Evolutionary conservation across 768 basidiomycete genomes (phyloP).

Genomic region (Amanita fuliginea): DNA sequence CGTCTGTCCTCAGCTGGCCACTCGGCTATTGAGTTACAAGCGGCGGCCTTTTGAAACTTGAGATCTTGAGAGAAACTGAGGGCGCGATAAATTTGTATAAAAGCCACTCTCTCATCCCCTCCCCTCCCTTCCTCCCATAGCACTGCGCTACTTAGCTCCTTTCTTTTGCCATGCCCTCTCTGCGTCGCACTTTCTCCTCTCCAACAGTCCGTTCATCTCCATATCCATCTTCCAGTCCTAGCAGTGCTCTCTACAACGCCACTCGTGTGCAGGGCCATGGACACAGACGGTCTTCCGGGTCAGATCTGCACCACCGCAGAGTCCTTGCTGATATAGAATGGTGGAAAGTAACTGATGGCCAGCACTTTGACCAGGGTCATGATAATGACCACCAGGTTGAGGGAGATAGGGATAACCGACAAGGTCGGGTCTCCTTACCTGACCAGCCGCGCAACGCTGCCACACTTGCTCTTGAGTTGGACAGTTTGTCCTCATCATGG

Average conservation of each 20-base stretch:
- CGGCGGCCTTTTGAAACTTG: not conserved
- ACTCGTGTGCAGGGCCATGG: conserved; percentile 19
- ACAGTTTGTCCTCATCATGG: conserved; percentile 11
- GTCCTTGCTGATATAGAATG: conserved; percentile 83
- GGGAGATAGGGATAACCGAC: conserved; percentile 30
- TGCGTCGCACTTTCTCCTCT: conserved; percentile 67
- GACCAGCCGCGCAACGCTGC: conserved; percentile 5
- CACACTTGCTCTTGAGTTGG: not conserved
- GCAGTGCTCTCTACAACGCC: conserved; percentile 12
- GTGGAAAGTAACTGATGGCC: conserved; percentile 73
- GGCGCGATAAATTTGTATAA: conserved; percentile 4
- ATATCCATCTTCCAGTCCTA: conserved; percentile 37
- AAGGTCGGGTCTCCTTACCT: conserved; percentile 15
- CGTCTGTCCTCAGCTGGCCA: too few species aligned
- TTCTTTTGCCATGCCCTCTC: conserved; percentile 49
- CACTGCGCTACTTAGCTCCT: conserved; percentile 45
- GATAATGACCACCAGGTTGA: conserved; percentile 10
- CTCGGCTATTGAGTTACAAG: not conserved
- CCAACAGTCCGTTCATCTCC: conserved; percentile 61
- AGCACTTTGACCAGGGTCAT: conserved; percentile 28
- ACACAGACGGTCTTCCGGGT: conserved; percentile 56
- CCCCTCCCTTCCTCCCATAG: conserved; percentile 19
- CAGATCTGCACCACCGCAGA: conserved; percentile 51
- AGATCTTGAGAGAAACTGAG: not conserved
- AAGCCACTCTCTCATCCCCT: conserved; percentile 19